A percentile compares a stretch with the other conserved stretches of the same genome.
Evolutionary conservation across 148 eudicot genomes (phyloP).

Genomic region (Chenopodium berlandieri): DNA sequence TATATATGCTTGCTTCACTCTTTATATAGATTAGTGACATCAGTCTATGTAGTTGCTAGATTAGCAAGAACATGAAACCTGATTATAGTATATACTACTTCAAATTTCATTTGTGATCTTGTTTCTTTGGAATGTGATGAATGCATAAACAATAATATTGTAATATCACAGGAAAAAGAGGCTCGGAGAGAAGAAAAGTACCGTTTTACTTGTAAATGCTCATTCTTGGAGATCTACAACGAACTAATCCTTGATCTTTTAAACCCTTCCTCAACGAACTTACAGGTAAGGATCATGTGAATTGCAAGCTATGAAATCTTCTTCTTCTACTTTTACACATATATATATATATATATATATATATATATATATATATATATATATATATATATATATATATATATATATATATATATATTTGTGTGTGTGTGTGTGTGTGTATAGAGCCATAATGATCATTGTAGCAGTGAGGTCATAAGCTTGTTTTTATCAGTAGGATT

Average conservation of each 20-base stretch:
- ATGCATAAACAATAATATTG: conserved; percentile 2
- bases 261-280: conserved; percentile 75
- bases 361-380: no score
- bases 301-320: background rate
- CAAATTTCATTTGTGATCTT: background rate
- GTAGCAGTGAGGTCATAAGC: background rate
- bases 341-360: no score
- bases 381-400: no score
- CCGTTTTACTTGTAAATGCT: conserved; percentile 85
- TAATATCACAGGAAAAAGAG: conserved; percentile 73
- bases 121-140: background rate
- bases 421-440: background rate
- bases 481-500: background rate
- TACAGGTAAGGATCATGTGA: conserved; percentile 54
- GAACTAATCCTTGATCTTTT: conserved; percentile 96
- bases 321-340: background rate
- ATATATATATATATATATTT: no score
- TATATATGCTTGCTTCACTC: background rate
- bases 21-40: background rate
- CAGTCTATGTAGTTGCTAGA: background rate
- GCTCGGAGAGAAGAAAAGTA: conserved; percentile 90
- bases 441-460: background rate
- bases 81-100: background rate
- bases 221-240: conserved; percentile 92
- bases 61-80: background rate